Percentiles rank a stretch among this genome's conserved stretches.
phyloP scores from a whole-genome alignment of 2,329 filamentous ascomycete species.

The Botrytis fabae region DNA sequence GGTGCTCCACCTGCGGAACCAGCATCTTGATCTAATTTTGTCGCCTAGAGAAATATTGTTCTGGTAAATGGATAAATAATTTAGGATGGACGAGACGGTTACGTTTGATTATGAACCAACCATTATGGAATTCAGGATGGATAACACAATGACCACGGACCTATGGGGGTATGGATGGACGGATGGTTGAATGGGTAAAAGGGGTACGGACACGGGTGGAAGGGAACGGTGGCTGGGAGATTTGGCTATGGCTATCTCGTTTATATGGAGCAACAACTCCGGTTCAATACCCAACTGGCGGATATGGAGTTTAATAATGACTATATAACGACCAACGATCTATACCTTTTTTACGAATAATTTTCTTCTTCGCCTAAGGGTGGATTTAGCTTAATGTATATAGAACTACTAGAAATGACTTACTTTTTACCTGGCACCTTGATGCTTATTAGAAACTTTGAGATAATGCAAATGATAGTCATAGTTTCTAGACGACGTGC shows the following conservation, averaged over 20 bases:
- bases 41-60: background rate
- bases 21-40: conserved; percentile 27
- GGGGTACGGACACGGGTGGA: background rate
- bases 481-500: background rate
- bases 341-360: background rate
- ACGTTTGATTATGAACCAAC: background rate
- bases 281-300: conserved; percentile 13
- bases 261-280: conserved; percentile 2
- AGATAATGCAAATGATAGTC: background rate
- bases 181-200: background rate
- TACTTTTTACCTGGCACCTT: background rate
- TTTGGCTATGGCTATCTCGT: background rate
- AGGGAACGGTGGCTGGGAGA: background rate
- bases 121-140: too few species aligned
- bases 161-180: background rate
- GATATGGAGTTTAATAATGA: conserved; percentile 6
- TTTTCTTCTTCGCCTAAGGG: background rate
- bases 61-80: background rate
- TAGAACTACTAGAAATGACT: background rate
- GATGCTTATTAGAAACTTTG: background rate
- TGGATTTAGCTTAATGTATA: conserved; percentile 1
- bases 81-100: background rate
- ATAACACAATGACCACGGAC: background rate
- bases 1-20: conserved; percentile 38
- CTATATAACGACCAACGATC: conserved; percentile 12